Evolutionary conservation across 345 rosid species (phyloP), one percentile per base, ranked within the genome.

Genomic region (Acer negundo): DNA sequence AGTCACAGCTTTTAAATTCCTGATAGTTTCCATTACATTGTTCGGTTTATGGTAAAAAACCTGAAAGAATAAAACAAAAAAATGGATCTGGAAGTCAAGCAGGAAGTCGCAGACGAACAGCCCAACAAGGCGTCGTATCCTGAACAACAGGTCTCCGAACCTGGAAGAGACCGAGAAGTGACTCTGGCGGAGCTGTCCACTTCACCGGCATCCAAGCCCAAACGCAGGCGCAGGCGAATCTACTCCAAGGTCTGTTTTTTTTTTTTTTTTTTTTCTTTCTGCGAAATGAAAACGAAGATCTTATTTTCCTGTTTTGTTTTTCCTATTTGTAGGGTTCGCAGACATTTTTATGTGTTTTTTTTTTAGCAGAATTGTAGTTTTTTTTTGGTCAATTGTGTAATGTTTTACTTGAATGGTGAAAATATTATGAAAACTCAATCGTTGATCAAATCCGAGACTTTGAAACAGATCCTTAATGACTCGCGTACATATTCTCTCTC

Each of bases 151-250:
- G 63, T 9, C 9, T 3, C 17, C 40, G 62, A 65, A 51, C 51
- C 12, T 17, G 67, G 49, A 46, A 20, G 22, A 49, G 82, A 67
- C 17, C 80, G 44, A 15, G 74, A 76, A 68, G 59, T 77, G 6
- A 82, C 85, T 15, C 76, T 82, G 23, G 82, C 85, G 8, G 77
- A 78, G 67, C 77, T 79, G 13, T 75, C 82, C 0, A n/a, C 73
- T 35, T 26, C 70, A 62, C 55, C 75, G n/a, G 46, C 65, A 40
- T 72, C 75, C 75, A 69, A 63, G 59, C 75, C 79, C 35, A 79
- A 63, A 47, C 75, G 75, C 35, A 79, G 74, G 28, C 78, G 72
- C 56, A 74, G 64, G 51, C 82, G 59, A 0, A 63, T 69, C 23
- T 79, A 62, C 74, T 55, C 77, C 77, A 12, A 70, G 82, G 82